phyloP scores from a whole-genome alignment of 495 filamentous ascomycete genomes.

The Ramalina intermedia region DNA sequence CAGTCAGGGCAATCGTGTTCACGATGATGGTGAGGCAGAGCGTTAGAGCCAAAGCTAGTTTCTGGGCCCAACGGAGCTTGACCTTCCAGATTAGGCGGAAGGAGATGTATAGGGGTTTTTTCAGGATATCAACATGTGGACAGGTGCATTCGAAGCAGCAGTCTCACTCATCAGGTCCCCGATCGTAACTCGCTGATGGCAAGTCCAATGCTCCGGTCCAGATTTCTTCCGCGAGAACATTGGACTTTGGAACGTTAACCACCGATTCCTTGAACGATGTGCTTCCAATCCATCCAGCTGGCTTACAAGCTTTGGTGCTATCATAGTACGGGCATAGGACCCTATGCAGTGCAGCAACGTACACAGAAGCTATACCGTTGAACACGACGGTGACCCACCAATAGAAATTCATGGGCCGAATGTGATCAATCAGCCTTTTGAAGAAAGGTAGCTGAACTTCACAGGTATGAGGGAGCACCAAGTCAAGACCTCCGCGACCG shows the following conservation, averaged over 20 bases:
- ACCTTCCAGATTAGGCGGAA: constrained; percentile 12
- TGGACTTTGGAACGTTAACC: no score
- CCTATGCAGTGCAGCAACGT: constrained; percentile 5
- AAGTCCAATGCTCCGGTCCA: no score
- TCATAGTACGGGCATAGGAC: constrained; percentile 9
- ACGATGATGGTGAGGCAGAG: constrained; percentile 14
- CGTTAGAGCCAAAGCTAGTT: constrained; percentile 9
- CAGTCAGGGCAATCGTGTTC: constrained; percentile 7
- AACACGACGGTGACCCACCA: constrained; percentile 11
- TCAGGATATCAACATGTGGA: no score
- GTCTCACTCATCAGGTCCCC: no score
- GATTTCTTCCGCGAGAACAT: background rate
- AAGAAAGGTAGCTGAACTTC: constrained; percentile 18
- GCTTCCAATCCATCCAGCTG: no score
- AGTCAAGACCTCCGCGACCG: background rate
- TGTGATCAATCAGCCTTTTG: constrained; percentile 9
- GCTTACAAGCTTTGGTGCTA: background rate
- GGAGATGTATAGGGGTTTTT: constrained; percentile 13
- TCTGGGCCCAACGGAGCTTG: constrained; percentile 9
- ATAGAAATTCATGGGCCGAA: constrained; percentile 7
- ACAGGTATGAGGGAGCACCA: constrained; percentile 13
- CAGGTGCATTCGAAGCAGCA: no score
- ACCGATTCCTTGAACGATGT: no score
- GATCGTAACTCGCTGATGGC: no score
- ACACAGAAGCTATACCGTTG: constrained; percentile 4